Evolutionary conservation across 2,329 filamentous ascomycete genomes (phyloP), one percentile per base, ranked within the genome.

Genomic region (Drechmeria coniospora): DNA sequence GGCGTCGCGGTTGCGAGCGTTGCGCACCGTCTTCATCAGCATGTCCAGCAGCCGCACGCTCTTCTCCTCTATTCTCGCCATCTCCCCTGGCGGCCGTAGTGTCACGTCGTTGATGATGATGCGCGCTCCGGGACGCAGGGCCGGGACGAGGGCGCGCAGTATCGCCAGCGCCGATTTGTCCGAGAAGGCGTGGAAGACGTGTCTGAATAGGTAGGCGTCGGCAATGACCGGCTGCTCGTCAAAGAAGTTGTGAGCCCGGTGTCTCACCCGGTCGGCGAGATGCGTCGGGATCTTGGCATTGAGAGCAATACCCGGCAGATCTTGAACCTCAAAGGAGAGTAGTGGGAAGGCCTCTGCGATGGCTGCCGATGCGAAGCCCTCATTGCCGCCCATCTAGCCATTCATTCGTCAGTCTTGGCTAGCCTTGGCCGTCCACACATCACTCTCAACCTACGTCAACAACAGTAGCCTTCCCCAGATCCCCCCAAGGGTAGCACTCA

Each of bases 151-250:
- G 8, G 55, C 55, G 28, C 50, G 46, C 16, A 61, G 44, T 21
- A 67, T 59, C 15, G 49, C 44, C 18, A 57, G 38, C 2, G 52
- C 51, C 28, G 62, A 56, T 13, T 54, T 53, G 25, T 67, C 63
- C 0, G 63, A 57, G 46, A 65, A 67, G 46, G 69, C 65, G 44
- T 73, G 65, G 16, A 73, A 47, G 32, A 72, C 64, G 49, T 59
- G 58, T 23, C 63, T 59, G 43, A 69, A 57, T 30, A 68, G 49
- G 46, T 69, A 72, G 17, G 67, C 47, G 35, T 65, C 63, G 1
- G 62, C 66, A 1, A 44, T 54, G 6, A 62, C 50, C 0, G 57
- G 53, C 42, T 73, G 67, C 17, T 54, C 50, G 3, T 51, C 44
- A 42, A 69, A 66, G 40, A 73, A 67, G 40, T 68, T 59, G 42